phyloP scores from a whole-genome alignment of 805 yeast species.

The Zygoascus flipseniorum region DNA sequence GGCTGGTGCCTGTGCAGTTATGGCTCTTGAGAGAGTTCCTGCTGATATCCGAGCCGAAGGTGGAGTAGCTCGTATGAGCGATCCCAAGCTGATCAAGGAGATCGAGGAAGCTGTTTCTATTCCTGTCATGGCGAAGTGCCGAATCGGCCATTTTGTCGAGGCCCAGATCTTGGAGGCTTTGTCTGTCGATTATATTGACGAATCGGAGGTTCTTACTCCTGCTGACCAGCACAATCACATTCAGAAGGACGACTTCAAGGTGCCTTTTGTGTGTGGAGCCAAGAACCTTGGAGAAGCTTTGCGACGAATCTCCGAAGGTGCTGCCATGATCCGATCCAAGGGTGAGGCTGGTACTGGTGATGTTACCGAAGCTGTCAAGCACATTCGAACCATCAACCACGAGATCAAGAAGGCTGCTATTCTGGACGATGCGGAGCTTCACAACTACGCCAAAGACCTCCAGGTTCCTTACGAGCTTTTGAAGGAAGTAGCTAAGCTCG shows the following conservation, averaged over 20 bases:
- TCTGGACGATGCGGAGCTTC: conserved; percentile 39
- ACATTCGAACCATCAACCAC: conserved; percentile 50
- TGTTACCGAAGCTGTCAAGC: conserved; percentile 72
- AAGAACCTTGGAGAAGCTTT: conserved; percentile 75
- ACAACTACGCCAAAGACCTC: conserved; percentile 43
- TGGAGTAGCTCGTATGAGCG: conserved; percentile 80
- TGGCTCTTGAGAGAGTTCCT: conserved; percentile 81
- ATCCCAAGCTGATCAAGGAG: conserved; percentile 67
- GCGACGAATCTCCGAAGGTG: conserved; percentile 72
- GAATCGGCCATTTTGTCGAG: conserved; percentile 78
- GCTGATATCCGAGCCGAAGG: conserved; percentile 79
- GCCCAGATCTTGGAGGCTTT: conserved; percentile 68
- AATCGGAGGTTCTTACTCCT: conserved; percentile 76
- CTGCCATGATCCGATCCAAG: conserved; percentile 80
- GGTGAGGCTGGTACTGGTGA: conserved; percentile 91
- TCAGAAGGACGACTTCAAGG: conserved; percentile 47
- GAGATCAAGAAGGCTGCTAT: conserved; percentile 43
- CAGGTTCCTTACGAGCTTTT: conserved; percentile 54
- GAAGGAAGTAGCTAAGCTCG: conserved; percentile 40
- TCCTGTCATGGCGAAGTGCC: conserved; percentile 74
- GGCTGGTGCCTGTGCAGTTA: conserved; percentile 85
- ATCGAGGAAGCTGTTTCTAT: conserved; percentile 53
- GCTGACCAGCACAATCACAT: conserved; percentile 67
- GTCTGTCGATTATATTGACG: conserved; percentile 73
- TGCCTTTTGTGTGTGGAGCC: conserved; percentile 82